Conservation (phyloP, 2,329 filamentous ascomycete species). For the Aspergillus awamori region DNA sequence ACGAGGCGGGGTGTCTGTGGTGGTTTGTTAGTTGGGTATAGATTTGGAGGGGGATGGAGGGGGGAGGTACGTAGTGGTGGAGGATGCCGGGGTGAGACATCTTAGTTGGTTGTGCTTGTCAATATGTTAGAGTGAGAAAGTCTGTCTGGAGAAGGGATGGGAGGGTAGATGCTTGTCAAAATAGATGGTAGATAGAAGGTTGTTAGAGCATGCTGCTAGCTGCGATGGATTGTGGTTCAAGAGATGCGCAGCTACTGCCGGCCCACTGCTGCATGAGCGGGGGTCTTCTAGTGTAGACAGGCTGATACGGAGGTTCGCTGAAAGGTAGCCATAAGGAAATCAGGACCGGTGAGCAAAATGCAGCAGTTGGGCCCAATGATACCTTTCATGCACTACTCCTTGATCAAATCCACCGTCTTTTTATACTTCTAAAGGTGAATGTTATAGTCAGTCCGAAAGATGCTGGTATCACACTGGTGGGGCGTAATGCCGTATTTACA, state of each 20-base stretch:
- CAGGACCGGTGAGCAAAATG: neutral
- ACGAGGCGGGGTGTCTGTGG: slow-evolving; percentile 43
- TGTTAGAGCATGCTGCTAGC: neutral
- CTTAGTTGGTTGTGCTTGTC: neutral
- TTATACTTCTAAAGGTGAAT: too few relatives aligned
- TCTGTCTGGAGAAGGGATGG: neutral
- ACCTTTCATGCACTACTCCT: neutral
- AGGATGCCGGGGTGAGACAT: slow-evolving; percentile 35
- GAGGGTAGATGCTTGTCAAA: neutral
- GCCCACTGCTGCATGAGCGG: slow-evolving; percentile 1
- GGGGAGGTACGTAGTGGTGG: slow-evolving; percentile 40
- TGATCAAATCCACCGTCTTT: too few relatives aligned
- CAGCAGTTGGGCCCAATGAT: neutral
- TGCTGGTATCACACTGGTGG: neutral
- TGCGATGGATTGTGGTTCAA: neutral
- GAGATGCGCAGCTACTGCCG: neutral
- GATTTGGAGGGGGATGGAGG: neutral
- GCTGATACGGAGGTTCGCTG: neutral
- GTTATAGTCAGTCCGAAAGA: too few relatives aligned
- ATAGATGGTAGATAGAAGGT: neutral
- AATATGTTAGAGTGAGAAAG: neutral
- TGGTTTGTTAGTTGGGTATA: neutral
- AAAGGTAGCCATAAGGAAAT: neutral
- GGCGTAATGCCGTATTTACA: neutral
- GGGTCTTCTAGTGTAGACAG: neutral